Evolutionary conservation across 1,284 basidiomycete genomes (phyloP).

Genomic region (Cryptococcus neoformans): DNA sequence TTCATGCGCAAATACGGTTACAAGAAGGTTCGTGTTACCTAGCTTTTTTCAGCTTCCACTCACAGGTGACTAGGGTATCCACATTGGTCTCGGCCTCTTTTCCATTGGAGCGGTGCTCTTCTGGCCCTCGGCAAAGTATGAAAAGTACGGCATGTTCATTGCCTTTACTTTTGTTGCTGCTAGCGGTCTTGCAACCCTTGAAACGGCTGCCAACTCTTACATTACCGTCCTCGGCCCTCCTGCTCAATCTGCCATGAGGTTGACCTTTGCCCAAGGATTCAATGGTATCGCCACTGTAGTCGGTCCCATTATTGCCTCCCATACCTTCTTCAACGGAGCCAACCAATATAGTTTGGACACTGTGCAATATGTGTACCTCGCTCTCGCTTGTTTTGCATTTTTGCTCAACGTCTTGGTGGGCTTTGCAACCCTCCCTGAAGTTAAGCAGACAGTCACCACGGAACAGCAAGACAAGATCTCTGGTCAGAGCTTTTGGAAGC

Average conservation of each 20-base stretch:
- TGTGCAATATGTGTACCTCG: slow-evolving; percentile 41
- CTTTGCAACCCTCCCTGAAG: slow-evolving; percentile 36
- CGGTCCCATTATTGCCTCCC: slow-evolving; percentile 30
- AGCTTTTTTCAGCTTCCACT: background rate
- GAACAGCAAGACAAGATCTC: slow-evolving; percentile 16
- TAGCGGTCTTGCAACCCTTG: slow-evolving; percentile 34
- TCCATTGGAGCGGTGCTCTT: slow-evolving; percentile 28
- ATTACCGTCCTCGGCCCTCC: slow-evolving; percentile 35
- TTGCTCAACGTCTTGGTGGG: slow-evolving; percentile 7
- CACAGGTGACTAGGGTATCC: slow-evolving; percentile 20
- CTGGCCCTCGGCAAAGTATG: slow-evolving; percentile 34
- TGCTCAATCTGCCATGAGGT: slow-evolving; percentile 24
- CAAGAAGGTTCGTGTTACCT: slow-evolving; percentile 17
- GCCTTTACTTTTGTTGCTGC: slow-evolving; percentile 36
- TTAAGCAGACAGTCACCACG: slow-evolving; percentile 24
- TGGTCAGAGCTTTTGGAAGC: slow-evolving; percentile 25
- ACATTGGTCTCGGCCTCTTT: slow-evolving; percentile 31
- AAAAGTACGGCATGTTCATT: slow-evolving; percentile 19
- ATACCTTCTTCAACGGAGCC: slow-evolving; percentile 34
- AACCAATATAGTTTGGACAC: slow-evolving; percentile 22
- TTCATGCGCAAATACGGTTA: slow-evolving; percentile 37
- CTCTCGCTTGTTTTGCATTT: slow-evolving; percentile 24
- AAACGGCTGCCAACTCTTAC: slow-evolving; percentile 35
- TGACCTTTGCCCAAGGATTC: slow-evolving; percentile 35
- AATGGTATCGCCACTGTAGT: slow-evolving; percentile 39